Percentiles rank a stretch among this genome's conserved stretches.
These are phyloP conservation scores for Fonsecaea erecta DNA, from an alignment of 2,329 filamentous ascomycete species.

Conservation along the genomic window DNA sequence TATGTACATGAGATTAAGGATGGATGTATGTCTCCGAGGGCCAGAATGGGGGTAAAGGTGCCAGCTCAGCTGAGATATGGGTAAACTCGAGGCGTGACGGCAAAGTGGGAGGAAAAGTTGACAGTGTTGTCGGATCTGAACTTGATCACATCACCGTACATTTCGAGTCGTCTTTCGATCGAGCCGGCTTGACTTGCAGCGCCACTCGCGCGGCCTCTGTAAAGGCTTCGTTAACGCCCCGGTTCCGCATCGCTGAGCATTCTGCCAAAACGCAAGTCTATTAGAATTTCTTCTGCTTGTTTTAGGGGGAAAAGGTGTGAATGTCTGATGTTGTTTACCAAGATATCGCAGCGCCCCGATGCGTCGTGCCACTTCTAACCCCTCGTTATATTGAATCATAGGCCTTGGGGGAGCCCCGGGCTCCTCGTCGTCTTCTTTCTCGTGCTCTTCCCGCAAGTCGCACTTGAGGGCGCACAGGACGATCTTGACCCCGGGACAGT, in stretches of 20 bases:
- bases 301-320: neutral
- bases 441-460: slow-evolving; percentile 83
- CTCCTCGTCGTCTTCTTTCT: slow-evolving; percentile 65
- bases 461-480: slow-evolving; percentile 97
- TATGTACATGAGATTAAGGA: slow-evolving; percentile 20
- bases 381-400: slow-evolving; percentile 84
- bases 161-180: slow-evolving; percentile 42
- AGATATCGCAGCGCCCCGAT: slow-evolving; percentile 94
- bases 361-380: slow-evolving; percentile 84
- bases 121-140: neutral
- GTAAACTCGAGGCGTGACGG: neutral
- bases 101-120: neutral
- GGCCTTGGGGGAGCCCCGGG: slow-evolving; percentile 46
- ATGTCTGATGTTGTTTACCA: slow-evolving; percentile 50
- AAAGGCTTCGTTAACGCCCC: slow-evolving; percentile 97
- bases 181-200: slow-evolving; percentile 58
- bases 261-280: slow-evolving; percentile 58
- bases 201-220: slow-evolving; percentile 96
- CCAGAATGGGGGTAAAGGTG: neutral
- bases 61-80: neutral
- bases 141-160: slow-evolving; percentile 37
- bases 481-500: slow-evolving; percentile 92
- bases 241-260: slow-evolving; percentile 97
- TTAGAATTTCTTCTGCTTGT: neutral
- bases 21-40: neutral